phyloP scores from a whole-genome alignment of 139 green algal species.

The Edaphochlamys debaryana region DNA sequence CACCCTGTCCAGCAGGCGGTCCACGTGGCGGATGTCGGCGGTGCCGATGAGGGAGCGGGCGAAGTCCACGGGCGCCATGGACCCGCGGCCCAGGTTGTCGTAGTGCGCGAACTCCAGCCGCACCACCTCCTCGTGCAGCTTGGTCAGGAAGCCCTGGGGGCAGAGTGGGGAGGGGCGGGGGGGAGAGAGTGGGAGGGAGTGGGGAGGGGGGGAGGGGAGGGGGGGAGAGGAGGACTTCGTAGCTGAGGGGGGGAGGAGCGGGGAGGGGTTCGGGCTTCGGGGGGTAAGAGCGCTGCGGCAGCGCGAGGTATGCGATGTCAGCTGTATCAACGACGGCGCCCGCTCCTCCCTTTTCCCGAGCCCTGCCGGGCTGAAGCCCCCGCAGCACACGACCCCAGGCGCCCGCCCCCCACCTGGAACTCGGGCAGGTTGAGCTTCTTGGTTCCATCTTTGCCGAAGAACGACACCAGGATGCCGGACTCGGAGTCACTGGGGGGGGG shows the following conservation, averaged over 20 bases:
- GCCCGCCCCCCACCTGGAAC: constrained; percentile 58
- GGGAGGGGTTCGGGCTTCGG: no score
- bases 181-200: no score
- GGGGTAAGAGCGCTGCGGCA: no score
- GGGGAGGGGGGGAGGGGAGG: no score
- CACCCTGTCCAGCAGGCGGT: constrained; percentile 62
- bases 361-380: no score
- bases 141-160: constrained; percentile 57
- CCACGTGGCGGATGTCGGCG: constrained; percentile 48
- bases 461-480: constrained; percentile 34
- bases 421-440: constrained; percentile 60
- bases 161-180: no score
- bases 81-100: constrained; percentile 25
- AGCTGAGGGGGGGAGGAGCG: no score
- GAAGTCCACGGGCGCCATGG: constrained; percentile 63
- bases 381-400: no score
- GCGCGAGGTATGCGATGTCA: no score
- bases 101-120: constrained; percentile 86
- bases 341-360: no score
- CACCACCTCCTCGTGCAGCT: constrained; percentile 61
- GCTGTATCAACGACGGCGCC: no score
- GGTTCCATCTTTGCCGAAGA: constrained; percentile 73
- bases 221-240: no score
- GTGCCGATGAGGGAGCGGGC: constrained; percentile 54
- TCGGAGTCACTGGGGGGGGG: background rate